Percentiles rank a stretch among this genome's conserved stretches.
Conservation (phyloP, 139 green algal genomes). For the Chlorella vulgaris region DNA sequence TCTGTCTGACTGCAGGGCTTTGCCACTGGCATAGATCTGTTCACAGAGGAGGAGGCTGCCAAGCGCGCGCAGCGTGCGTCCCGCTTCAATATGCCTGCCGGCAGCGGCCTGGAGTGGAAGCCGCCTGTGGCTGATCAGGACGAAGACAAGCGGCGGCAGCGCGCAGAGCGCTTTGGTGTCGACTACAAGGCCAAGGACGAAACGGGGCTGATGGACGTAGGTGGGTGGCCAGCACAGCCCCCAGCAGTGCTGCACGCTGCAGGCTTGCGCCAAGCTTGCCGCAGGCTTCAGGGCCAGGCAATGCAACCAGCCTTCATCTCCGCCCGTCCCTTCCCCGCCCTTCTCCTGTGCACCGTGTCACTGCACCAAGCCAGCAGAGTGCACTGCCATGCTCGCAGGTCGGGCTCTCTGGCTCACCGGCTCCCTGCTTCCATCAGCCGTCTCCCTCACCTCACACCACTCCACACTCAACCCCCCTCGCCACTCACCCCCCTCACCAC, state of each 20-base stretch:
- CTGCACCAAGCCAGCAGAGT: too few relatives aligned
- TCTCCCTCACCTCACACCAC: conserved; percentile 39
- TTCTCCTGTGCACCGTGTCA: too few relatives aligned
- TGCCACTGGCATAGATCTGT: conserved; percentile 70
- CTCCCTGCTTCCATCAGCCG: too few relatives aligned
- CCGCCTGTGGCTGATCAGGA: conserved; percentile 48
- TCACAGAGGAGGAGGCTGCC: conserved; percentile 68
- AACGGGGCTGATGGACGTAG: conserved; percentile 69
- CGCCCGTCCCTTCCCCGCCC: too few relatives aligned
- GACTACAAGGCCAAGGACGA: conserved; percentile 59
- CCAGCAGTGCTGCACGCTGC: neutral
- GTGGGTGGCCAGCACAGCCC: conserved; percentile 31
- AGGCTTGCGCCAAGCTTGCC: neutral
- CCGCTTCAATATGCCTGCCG: conserved; percentile 52
- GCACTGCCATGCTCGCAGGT: too few relatives aligned
- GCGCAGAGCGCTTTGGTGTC: conserved; percentile 72
- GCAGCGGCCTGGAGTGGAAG: conserved; percentile 28
- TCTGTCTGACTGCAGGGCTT: too few relatives aligned
- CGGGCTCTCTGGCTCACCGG: too few relatives aligned
- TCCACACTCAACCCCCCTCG: neutral
- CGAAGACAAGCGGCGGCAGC: conserved; percentile 50
- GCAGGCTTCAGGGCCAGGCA: neutral
- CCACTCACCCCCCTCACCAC: neutral
- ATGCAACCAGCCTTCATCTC: too few relatives aligned
- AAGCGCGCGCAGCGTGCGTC: conserved; percentile 64